phyloP scores from a whole-genome alignment of 495 filamentous ascomycete genomes.

The Penicilliopsis zonata region DNA sequence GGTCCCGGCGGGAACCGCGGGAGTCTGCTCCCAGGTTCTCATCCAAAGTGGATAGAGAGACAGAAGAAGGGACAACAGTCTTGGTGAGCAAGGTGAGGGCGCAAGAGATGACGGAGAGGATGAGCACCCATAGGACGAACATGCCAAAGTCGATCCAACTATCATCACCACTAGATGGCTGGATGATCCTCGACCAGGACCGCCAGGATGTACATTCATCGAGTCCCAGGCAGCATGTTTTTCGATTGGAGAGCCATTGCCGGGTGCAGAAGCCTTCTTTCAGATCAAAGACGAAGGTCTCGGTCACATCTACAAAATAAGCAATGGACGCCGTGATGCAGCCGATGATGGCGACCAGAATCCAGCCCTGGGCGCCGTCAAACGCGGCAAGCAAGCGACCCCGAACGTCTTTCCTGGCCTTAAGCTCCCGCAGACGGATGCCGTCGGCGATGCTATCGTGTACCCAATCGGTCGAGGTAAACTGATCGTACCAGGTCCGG shows the following conservation, averaged over 20 bases:
- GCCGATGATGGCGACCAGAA: constrained; percentile 83
- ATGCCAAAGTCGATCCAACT: constrained; percentile 61
- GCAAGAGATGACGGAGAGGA: constrained; percentile 66
- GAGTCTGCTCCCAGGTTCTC: constrained; percentile 53
- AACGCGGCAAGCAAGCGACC: constrained; percentile 66
- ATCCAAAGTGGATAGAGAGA: constrained; percentile 77
- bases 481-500: constrained; percentile 97
- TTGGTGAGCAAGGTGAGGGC: constrained; percentile 74
- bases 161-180: constrained; percentile 37
- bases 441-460: constrained; percentile 95
- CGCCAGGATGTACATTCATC: constrained; percentile 56
- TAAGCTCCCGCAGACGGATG: constrained; percentile 70
- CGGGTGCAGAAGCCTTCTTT: constrained; percentile 80
- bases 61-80: constrained; percentile 80
- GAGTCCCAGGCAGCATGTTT: constrained; percentile 62
- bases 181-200: constrained; percentile 61
- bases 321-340: constrained; percentile 76
- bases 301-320: constrained; percentile 80
- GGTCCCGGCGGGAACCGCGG: constrained; percentile 24
- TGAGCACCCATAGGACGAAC: constrained; percentile 58
- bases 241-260: constrained; percentile 60
- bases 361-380: constrained; percentile 89
- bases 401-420: constrained; percentile 70
- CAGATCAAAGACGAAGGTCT: constrained; percentile 73
- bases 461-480: constrained; percentile 97